These are phyloP conservation scores for Dioscorea zingiberensis DNA, from an alignment of 106 monocot genomes.

Conservation along the genomic window DNA sequence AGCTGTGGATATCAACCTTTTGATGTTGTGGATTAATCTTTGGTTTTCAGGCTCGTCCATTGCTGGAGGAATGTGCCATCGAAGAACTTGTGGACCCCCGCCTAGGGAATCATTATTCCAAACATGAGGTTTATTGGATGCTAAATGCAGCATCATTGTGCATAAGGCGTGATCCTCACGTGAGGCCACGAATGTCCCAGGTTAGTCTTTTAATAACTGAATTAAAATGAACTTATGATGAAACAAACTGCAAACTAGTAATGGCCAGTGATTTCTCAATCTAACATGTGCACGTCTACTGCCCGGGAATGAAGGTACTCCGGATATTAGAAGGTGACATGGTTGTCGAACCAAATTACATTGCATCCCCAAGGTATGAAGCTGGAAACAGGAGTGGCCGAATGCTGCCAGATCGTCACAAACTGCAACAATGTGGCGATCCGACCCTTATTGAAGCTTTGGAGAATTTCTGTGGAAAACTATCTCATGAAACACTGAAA, in stretches of 20 bases:
- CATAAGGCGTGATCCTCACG: constrained; percentile 30
- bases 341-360: constrained; percentile 8
- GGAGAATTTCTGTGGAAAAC: background rate
- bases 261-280: background rate
- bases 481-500: background rate
- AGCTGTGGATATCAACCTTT: no score
- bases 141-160: constrained; percentile 32
- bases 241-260: background rate
- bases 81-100: constrained; percentile 26
- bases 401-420: background rate
- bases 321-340: constrained; percentile 30
- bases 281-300: background rate
- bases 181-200: constrained; percentile 39
- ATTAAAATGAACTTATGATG: no score
- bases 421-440: background rate
- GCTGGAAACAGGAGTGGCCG: constrained; percentile 7
- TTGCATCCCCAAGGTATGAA: constrained; percentile 2
- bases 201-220: background rate
- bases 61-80: constrained; percentile 23
- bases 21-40: background rate
- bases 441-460: background rate
- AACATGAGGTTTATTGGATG: constrained; percentile 30
- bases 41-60: constrained; percentile 29
- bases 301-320: constrained; percentile 12
- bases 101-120: constrained; percentile 14